These are phyloP conservation scores for Fusarium citri DNA, from an alignment of 2,329 filamentous ascomycete species.

Conservation along the genomic window DNA sequence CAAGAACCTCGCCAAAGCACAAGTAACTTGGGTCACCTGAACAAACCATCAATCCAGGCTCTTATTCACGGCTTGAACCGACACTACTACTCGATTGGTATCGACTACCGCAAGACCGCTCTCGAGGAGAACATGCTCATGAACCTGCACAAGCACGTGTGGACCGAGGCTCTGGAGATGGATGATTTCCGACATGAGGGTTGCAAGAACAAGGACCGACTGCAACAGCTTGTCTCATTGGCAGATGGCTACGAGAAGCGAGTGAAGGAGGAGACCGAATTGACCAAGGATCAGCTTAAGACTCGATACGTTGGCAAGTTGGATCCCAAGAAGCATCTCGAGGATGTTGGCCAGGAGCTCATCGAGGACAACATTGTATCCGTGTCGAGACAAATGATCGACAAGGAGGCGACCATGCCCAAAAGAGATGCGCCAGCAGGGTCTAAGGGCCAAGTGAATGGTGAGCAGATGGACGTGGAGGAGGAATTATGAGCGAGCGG, in stretches of 20 bases:
- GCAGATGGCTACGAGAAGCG: slow-evolving; percentile 98
- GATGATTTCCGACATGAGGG: slow-evolving; percentile 91
- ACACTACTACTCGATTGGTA: slow-evolving; percentile 99
- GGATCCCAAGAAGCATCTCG: slow-evolving; percentile 98
- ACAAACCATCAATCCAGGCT: slow-evolving; percentile 99
- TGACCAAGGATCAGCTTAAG: slow-evolving; percentile 97
- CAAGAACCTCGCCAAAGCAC: slow-evolving; percentile 98
- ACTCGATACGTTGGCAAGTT: slow-evolving; percentile 99
- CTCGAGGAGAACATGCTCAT: slow-evolving; percentile 99
- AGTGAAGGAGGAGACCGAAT: slow-evolving; percentile 97
- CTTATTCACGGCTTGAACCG: slow-evolving; percentile 97
- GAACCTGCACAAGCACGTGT: slow-evolving; percentile 99
- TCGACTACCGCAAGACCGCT: slow-evolving; percentile 97
- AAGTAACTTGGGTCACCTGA: slow-evolving; percentile 95
- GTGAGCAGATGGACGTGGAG: slow-evolving; percentile 77
- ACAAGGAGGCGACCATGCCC: slow-evolving; percentile 96
- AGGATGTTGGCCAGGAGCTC: slow-evolving; percentile 93
- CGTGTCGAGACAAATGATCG: slow-evolving; percentile 99
- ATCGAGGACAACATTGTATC: slow-evolving; percentile 99
- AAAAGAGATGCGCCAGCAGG: slow-evolving; percentile 68
- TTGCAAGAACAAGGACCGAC: slow-evolving; percentile 84
- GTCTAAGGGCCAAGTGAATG: slow-evolving; percentile 63
- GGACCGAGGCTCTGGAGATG: slow-evolving; percentile 98
- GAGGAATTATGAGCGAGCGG: slow-evolving; percentile 59
- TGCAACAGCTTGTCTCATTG: slow-evolving; percentile 87